A percentile compares a stretch with the other conserved stretches of the same genome.
Evolutionary conservation across 2,329 filamentous ascomycete species (phyloP).

Genomic region (Botrytis elliptica): DNA sequence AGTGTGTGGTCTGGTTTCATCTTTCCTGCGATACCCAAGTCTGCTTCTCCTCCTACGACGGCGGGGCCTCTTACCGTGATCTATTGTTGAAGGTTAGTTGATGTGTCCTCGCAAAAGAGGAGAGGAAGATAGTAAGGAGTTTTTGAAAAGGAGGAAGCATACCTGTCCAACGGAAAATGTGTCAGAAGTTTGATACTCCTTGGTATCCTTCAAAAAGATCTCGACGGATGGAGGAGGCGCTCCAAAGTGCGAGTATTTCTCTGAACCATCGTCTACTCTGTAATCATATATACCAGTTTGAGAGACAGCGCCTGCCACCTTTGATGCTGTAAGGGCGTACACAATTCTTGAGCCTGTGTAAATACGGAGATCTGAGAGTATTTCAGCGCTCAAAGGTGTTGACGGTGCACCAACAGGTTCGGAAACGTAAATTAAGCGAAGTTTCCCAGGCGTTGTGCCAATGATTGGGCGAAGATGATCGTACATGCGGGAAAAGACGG

Average conservation of each 20-base stretch:
- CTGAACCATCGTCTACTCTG: slow-evolving; percentile 49
- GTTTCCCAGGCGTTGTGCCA: slow-evolving; percentile 64
- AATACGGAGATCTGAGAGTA: slow-evolving; percentile 77
- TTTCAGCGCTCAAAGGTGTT: slow-evolving; percentile 63
- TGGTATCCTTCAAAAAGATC: slow-evolving; percentile 66
- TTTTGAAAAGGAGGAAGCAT: slow-evolving; percentile 36
- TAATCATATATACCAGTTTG: slow-evolving; percentile 92
- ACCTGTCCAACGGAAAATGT: slow-evolving; percentile 63
- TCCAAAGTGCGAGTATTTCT: slow-evolving; percentile 69
- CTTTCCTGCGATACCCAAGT: slow-evolving; percentile 61
- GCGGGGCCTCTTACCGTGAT: slow-evolving; percentile 71
- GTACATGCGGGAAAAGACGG: slow-evolving; percentile 61
- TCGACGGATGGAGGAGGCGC: slow-evolving; percentile 78
- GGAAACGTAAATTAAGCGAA: slow-evolving; percentile 78
- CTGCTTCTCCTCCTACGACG: slow-evolving; percentile 66
- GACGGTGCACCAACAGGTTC: slow-evolving; percentile 65
- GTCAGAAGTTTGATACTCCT: slow-evolving; percentile 61
- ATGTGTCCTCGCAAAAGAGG: slow-evolving; percentile 20
- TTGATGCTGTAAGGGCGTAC: slow-evolving; percentile 78
- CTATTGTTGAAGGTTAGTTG: slow-evolving; percentile 42
- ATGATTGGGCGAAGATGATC: slow-evolving; percentile 57
- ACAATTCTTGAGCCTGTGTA: slow-evolving; percentile 77
- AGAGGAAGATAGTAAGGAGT: background rate
- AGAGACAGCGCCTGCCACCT: slow-evolving; percentile 84
- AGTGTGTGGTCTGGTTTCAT: slow-evolving; percentile 74